A percentile compares a stretch with the other conserved stretches of the same genome.
Evolutionary conservation across 2,329 filamentous ascomycete genomes (phyloP).

Genomic region (Macrophomina phaseolina): DNA sequence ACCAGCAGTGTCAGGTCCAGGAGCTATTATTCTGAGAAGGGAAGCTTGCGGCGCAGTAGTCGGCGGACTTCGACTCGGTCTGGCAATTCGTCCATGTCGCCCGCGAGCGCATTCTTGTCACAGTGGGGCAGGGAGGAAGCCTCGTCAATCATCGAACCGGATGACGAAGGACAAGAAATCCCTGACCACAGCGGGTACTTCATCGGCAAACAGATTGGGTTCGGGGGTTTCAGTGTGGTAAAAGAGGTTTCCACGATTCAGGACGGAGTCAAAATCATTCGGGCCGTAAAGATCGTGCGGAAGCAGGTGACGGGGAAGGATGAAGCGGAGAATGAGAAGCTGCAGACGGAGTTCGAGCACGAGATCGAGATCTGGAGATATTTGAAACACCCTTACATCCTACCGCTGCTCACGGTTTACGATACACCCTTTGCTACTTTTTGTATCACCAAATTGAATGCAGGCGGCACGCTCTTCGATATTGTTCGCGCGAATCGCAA

Average conservation of each 20-base stretch:
- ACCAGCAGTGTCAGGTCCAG: slow-evolving; percentile 42
- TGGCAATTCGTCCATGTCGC: slow-evolving; percentile 60
- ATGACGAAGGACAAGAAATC: slow-evolving; percentile 71
- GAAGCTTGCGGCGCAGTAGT: slow-evolving; percentile 42
- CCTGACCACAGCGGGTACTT: slow-evolving; percentile 67
- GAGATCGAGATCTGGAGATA: slow-evolving; percentile 72
- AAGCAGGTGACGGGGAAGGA: slow-evolving; percentile 61
- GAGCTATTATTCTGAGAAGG: slow-evolving; percentile 24
- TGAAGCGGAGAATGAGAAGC: slow-evolving; percentile 67
- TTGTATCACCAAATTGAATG: slow-evolving; percentile 69
- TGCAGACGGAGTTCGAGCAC: slow-evolving; percentile 71
- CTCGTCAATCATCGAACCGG: slow-evolving; percentile 50
- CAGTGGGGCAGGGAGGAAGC: slow-evolving; percentile 51
- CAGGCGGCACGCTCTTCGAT: slow-evolving; percentile 69
- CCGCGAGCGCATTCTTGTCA: slow-evolving; percentile 64
- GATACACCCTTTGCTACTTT: slow-evolving; percentile 72
- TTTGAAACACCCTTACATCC: slow-evolving; percentile 65
- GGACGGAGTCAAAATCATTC: slow-evolving; percentile 57
- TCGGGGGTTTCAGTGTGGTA: slow-evolving; percentile 69
- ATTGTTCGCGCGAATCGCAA: slow-evolving; percentile 61
- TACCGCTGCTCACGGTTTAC: slow-evolving; percentile 68
- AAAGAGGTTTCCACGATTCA: slow-evolving; percentile 70
- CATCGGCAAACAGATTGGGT: slow-evolving; percentile 69
- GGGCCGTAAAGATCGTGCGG: slow-evolving; percentile 71
- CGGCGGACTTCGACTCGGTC: slow-evolving; percentile 55